Conservation (phyloP, 768 basidiomycete species). For the Favolaschia claudopus region DNA sequence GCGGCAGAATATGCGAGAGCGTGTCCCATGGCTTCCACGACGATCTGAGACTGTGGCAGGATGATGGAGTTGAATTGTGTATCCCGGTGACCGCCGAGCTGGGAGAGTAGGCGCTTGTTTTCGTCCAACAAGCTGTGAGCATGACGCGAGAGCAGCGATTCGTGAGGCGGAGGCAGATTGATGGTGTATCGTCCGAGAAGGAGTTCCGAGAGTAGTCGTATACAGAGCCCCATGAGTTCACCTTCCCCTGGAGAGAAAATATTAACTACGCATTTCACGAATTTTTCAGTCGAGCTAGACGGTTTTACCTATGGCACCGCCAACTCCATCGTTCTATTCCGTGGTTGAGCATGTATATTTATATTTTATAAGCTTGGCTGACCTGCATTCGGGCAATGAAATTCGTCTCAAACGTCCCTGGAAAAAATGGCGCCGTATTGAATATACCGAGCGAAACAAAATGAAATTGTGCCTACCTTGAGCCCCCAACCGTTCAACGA, state of each 20-base stretch:
- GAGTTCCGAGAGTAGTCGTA: slow-evolving; percentile 66
- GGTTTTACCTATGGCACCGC: neutral
- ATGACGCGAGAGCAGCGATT: slow-evolving; percentile 50
- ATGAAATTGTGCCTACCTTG: too few relatives aligned
- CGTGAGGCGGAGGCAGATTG: slow-evolving; percentile 55
- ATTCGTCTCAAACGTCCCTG: slow-evolving; percentile 70
- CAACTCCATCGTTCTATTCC: slow-evolving; percentile 38
- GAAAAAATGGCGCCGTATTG: too few relatives aligned
- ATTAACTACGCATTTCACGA: slow-evolving; percentile 65
- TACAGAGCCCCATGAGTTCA: slow-evolving; percentile 58
- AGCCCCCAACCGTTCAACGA: slow-evolving; percentile 72
- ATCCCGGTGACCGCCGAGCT: slow-evolving; percentile 56
- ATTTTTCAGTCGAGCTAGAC: too few relatives aligned
- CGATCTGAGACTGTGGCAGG: slow-evolving; percentile 60
- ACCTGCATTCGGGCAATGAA: slow-evolving; percentile 66
- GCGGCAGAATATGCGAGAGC: slow-evolving; percentile 67
- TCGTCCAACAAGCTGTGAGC: slow-evolving; percentile 63
- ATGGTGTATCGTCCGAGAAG: slow-evolving; percentile 61
- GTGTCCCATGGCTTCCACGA: slow-evolving; percentile 70
- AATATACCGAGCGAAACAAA: too few relatives aligned
- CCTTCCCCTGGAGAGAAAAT: slow-evolving; percentile 69
- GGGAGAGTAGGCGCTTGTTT: slow-evolving; percentile 47
- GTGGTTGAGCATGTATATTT: slow-evolving; percentile 2
- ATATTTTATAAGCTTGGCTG: slow-evolving; percentile 13
- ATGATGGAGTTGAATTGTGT: slow-evolving; percentile 58